A percentile compares a stretch with the other conserved stretches of the same genome.
These are phyloP conservation scores for Cyclocybe aegerita DNA, from an alignment of 768 basidiomycete genomes.

Conservation along the genomic window DNA sequence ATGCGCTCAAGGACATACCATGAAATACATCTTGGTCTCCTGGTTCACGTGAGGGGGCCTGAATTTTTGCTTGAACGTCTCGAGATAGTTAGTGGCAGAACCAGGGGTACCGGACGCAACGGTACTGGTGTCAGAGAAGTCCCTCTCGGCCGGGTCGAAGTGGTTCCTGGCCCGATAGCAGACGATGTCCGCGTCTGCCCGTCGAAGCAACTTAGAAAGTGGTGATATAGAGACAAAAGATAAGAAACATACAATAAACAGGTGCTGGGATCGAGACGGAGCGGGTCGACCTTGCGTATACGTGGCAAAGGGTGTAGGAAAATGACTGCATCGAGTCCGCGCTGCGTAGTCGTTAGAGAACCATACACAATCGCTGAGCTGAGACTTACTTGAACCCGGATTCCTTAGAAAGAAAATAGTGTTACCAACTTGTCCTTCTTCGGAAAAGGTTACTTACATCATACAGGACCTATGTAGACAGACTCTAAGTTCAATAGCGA, in stretches of 20 bases:
- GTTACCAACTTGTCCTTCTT: not conserved
- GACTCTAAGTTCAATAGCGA: not conserved
- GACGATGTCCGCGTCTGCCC: slow-evolving; percentile 69
- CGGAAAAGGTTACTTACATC: slow-evolving; percentile 31
- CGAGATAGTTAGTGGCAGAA: slow-evolving; percentile 26
- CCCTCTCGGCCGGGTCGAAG: slow-evolving; percentile 36
- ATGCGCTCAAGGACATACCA: slow-evolving; percentile 17
- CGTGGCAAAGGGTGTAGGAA: slow-evolving; percentile 71
- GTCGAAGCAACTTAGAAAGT: not conserved
- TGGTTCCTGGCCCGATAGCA: slow-evolving; percentile 17
- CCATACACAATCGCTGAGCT: not conserved
- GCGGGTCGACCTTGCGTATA: slow-evolving; percentile 74
- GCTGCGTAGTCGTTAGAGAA: slow-evolving; percentile 25
- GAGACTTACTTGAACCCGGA: slow-evolving; percentile 55
- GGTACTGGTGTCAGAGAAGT: slow-evolving; percentile 35
- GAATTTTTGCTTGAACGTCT: slow-evolving; percentile 46
- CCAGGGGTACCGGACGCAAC: slow-evolving; percentile 33
- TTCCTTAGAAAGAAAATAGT: slow-evolving; percentile 22
- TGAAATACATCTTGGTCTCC: slow-evolving; percentile 32
- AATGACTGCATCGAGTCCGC: slow-evolving; percentile 66
- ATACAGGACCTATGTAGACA: slow-evolving; percentile 31
- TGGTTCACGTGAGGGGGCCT: slow-evolving; percentile 33
- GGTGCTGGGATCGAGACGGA: slow-evolving; percentile 83
- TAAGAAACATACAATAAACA: slow-evolving; percentile 60
- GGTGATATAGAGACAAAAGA: not conserved